Conservation (phyloP, 495 filamentous ascomycete species). For the Penicillium tannophilum region DNA sequence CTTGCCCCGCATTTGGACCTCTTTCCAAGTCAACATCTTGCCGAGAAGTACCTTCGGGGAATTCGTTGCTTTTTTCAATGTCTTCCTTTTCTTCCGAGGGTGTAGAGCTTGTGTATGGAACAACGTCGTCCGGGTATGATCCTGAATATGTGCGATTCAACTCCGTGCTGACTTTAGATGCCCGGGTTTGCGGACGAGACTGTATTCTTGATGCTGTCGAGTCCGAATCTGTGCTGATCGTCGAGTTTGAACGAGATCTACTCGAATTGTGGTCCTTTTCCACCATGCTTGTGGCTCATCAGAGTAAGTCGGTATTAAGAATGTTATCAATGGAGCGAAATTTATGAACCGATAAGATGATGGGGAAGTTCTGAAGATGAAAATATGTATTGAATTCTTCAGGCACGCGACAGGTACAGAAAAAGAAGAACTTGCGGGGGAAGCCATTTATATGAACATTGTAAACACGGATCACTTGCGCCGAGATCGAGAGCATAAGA, state of each 20-base stretch:
- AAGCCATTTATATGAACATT: not conserved
- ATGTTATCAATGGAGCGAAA: not conserved
- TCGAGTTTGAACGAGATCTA: constrained; percentile 7
- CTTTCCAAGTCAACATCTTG: not conserved
- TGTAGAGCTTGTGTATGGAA: not conserved
- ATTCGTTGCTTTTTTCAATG: not conserved
- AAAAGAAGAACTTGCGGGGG: not conserved
- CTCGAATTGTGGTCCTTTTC: not conserved
- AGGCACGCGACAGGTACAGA: not conserved
- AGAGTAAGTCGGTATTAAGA: not conserved
- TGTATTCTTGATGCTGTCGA: not conserved
- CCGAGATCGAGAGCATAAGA: constrained; percentile 1
- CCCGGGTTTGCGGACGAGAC: not conserved
- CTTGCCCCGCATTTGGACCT: constrained; percentile 4
- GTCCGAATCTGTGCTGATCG: not conserved
- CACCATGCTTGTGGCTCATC: not conserved
- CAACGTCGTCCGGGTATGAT: constrained; percentile 1
- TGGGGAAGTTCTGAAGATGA: not conserved
- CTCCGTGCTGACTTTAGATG: not conserved
- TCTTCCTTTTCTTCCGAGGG: not conserved
- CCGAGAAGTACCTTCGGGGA: not conserved
- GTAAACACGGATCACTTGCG: not conserved
- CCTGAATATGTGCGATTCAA: not conserved
- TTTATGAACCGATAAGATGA: not conserved
- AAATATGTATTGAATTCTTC: not conserved